Base-by-base conservation (phyloP, 192 early-diverging fungal genomes). In the Backusella mclennaniae region DNA sequence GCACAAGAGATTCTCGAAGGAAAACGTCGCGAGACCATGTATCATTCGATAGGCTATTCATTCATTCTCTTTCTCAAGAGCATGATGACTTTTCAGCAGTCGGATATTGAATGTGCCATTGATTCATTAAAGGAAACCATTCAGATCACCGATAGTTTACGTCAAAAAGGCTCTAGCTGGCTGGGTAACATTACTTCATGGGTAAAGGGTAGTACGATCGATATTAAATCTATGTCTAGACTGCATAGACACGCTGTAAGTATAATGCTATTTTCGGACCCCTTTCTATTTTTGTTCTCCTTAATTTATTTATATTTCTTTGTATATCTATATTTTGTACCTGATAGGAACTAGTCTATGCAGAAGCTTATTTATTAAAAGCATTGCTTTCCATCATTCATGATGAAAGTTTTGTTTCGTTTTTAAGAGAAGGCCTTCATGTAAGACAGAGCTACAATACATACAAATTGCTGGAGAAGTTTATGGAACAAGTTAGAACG, bases 361-460 rank as follows among this genome's bases (percentile, higher is more conserved):
- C 95, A 9, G 96, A 97, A 46, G 85, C 90, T 4, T 87, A 88
- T 52, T 83, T 96, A 66, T 56, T 96, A 71, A 90, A 92, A 31
- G 89, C 94, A 8, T 77, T 93, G 36, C 85, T 97, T 29, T 90
- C 89, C 68, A 88, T 96, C 35, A 79, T 93, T 36, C 87, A 87
- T 66, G 93, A 96, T 74, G 86, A 92, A 44, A 95, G 93, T 74
- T 75, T 93, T 35, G 84, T 95, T 63, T 88, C 90, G 15, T 90
- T 95, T 53, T 75, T 97, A 11, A 85, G 89, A 69, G 94, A 97
- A 75, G 92, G 94, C 35, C 85, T 96, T 79, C 89, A 91, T 56
- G 90, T 96, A 23, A 91, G 92, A 1, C 80, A 84, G 14, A 84
- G 88, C 12, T 96, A 95, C 75, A 84, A 84, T 11, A 89, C 87